A percentile compares a stretch with the other conserved stretches of the same genome.
Evolutionary conservation across 768 basidiomycete genomes (phyloP).

Genomic region (Podaxis sp.): DNA sequence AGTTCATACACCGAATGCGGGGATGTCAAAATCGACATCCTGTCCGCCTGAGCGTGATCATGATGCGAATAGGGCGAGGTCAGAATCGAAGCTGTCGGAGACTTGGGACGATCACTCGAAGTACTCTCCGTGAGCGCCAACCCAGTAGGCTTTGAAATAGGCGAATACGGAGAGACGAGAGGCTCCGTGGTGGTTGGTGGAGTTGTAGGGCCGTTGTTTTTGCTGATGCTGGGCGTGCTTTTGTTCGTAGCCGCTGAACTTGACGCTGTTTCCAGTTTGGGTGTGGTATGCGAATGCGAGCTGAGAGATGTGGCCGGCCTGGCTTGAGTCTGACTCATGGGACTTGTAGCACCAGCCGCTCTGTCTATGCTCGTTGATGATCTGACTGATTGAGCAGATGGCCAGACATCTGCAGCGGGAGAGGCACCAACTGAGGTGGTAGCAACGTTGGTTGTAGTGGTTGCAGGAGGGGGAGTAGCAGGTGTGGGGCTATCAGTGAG

Average conservation of each 20-base stretch:
- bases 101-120: slow-evolving; percentile 16
- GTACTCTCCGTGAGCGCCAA: neutral
- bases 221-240: neutral
- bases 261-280: neutral
- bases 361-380: neutral
- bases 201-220: neutral
- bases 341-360: neutral
- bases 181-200: neutral
- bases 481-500: slow-evolving; percentile 21
- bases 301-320: neutral
- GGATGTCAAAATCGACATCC: slow-evolving; percentile 31
- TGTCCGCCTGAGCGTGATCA: slow-evolving; percentile 11
- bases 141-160: neutral
- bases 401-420: neutral
- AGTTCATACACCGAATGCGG: slow-evolving; percentile 23
- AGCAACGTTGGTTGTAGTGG: neutral
- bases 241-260: neutral
- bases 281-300: neutral
- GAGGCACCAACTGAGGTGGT: too few relatives aligned
- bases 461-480: slow-evolving; percentile 5
- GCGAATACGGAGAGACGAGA: slow-evolving; percentile 7
- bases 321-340: neutral
- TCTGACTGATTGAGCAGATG: slow-evolving; percentile 7
- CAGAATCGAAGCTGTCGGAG: slow-evolving; percentile 23
- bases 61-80: slow-evolving; percentile 33